Evolutionary conservation across 306 rosid species (phyloP).

Genomic region (Rosa persica): DNA sequence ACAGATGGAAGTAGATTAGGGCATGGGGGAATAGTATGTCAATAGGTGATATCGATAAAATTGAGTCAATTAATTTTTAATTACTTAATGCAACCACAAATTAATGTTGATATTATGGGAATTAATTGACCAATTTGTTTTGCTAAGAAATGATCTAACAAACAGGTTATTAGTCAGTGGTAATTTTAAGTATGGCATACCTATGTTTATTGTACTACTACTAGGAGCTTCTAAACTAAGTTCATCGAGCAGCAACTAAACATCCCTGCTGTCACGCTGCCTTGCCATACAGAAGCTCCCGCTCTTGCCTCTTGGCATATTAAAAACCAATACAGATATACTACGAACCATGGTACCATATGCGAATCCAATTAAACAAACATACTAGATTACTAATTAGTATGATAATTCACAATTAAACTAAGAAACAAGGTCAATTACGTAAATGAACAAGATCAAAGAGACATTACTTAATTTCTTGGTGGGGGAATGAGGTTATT

Average conservation of each 20-base stretch:
- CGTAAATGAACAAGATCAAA: conserved; percentile 27
- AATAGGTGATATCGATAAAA: too few species aligned
- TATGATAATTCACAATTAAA: not conserved
- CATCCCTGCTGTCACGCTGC: not conserved
- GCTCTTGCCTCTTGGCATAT: not conserved
- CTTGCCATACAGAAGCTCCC: not conserved
- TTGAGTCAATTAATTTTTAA: too few species aligned
- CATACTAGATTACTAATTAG: not conserved
- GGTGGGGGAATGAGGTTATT: conserved; percentile 34
- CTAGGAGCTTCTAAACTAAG: not conserved
- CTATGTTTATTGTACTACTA: not conserved
- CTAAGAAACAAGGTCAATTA: conserved; percentile 22
- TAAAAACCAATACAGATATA: not conserved
- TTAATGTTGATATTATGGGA: too few species aligned
- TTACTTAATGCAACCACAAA: too few species aligned
- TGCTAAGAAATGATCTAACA: too few species aligned
- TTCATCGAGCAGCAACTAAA: not conserved
- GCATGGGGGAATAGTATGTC: not conserved
- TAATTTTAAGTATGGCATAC: too few species aligned
- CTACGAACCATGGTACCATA: not conserved
- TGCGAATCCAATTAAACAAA: not conserved
- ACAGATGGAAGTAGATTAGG: not conserved
- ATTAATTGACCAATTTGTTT: too few species aligned
- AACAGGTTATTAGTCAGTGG: too few species aligned
- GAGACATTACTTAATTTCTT: conserved; percentile 16